A percentile compares a stretch with the other conserved stretches of the same genome.
These are phyloP conservation scores for Punica granatum DNA, from an alignment of 345 rosid genomes.

Conservation along the genomic window DNA sequence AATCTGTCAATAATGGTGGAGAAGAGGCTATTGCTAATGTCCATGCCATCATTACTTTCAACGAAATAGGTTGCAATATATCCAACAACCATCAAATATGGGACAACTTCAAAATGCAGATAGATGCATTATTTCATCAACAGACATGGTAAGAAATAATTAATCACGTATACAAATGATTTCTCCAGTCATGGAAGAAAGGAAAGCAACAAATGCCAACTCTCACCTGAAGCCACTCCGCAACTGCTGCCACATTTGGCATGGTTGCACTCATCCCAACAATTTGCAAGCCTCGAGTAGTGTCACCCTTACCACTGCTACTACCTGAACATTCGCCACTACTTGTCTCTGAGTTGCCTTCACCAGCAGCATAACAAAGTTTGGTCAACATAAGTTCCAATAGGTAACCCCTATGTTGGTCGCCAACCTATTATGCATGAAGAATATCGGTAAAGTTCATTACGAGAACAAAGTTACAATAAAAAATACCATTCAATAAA, in stretches of 20 bases:
- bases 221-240: conserved; percentile 97
- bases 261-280: conserved; percentile 99
- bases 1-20: background rate
- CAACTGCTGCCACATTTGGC: conserved; percentile 98
- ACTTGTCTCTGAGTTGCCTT: conserved; percentile 69
- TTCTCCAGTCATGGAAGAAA: background rate
- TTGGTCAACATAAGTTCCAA: conserved; percentile 91
- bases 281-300: conserved; percentile 83
- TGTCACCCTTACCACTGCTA: conserved; percentile 75
- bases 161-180: background rate
- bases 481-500: background rate
- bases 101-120: background rate
- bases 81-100: background rate
- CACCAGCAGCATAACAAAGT: conserved; percentile 96
- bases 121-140: background rate
- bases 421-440: conserved; percentile 69
- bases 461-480: conserved; percentile 6
- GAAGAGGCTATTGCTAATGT: background rate
- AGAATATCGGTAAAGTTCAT: background rate
- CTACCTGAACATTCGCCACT: conserved; percentile 83
- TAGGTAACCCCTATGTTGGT: conserved; percentile 92
- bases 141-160: background rate
- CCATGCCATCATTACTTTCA: background rate
- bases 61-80: background rate
- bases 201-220: background rate